Evolutionary conservation across 1,139 yeast genomes (phyloP).

Genomic region (Yamadazyma mexicana): DNA sequence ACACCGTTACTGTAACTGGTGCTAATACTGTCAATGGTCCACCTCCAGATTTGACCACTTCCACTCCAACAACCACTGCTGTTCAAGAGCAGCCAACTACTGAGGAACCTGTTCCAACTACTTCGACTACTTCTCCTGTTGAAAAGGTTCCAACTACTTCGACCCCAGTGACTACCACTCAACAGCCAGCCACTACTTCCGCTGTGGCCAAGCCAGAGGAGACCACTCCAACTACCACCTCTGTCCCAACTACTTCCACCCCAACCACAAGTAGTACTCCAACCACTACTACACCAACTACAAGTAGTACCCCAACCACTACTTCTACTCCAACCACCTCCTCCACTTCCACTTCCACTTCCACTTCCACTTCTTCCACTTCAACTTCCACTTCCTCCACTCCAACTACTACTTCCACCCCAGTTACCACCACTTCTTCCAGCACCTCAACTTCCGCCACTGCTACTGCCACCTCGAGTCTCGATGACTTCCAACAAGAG

Average conservation of each 20-base stretch:
- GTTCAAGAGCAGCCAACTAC: conserved; percentile 10
- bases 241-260: conserved; percentile 14
- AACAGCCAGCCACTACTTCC: conserved; percentile 12
- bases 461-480: conserved; percentile 14
- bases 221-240: conserved; percentile 13
- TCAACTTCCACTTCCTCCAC: conserved; percentile 12
- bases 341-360: conserved; percentile 20
- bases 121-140: conserved; percentile 7
- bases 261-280: conserved; percentile 10
- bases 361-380: conserved; percentile 11
- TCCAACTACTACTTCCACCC: conserved; percentile 10
- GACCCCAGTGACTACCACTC: conserved; percentile 13
- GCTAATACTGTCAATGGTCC: conserved; percentile 43
- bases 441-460: conserved; percentile 9
- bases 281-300: conserved; percentile 11
- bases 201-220: conserved; percentile 7
- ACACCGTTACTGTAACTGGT: conserved; percentile 38
- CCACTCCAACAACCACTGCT: conserved; percentile 11
- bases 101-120: conserved; percentile 7
- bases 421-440: conserved; percentile 15
- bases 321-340: conserved; percentile 14
- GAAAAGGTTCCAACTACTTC: conserved; percentile 6
- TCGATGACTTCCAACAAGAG: conserved; percentile 25
- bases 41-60: conserved; percentile 13
- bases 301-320: conserved; percentile 13